A percentile compares a stretch with the other conserved stretches of the same genome.
phyloP scores from a whole-genome alignment of 2,329 filamentous ascomycete species.

The Ophiostoma piceae region DNA sequence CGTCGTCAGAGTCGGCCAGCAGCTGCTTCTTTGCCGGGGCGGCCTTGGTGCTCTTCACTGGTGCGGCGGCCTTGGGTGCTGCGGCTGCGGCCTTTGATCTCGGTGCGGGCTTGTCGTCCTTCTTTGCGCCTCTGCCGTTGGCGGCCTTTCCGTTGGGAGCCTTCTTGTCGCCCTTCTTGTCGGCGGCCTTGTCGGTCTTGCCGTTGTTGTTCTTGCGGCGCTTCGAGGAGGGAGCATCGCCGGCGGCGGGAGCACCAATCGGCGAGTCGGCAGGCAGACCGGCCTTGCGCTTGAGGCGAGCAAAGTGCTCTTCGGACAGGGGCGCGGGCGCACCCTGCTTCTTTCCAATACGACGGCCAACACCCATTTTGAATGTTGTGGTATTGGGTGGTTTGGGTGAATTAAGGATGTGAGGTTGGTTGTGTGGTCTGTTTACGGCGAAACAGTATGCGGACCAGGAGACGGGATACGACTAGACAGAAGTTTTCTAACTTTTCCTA shows the following conservation, averaged over 20 bases:
- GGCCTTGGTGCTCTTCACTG: constrained; percentile 19
- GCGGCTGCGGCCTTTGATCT: background rate
- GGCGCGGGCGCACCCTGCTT: constrained; percentile 86
- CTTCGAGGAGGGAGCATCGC: constrained; percentile 57
- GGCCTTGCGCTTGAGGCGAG: constrained; percentile 79
- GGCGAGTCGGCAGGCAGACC: constrained; percentile 58
- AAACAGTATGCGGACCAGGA: background rate
- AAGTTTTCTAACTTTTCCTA: constrained; percentile 22
- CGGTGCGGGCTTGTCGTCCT: constrained; percentile 29
- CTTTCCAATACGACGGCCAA: constrained; percentile 77
- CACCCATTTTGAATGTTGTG: constrained; percentile 61
- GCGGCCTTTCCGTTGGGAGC: constrained; percentile 28
- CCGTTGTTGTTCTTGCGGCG: constrained; percentile 35
- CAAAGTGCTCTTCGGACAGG: constrained; percentile 73
- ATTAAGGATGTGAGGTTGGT: background rate
- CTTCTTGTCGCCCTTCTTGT: background rate
- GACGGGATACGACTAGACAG: background rate
- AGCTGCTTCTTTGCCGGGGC: constrained; percentile 27
- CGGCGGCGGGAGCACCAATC: constrained; percentile 31
- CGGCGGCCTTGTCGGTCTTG: constrained; percentile 36
- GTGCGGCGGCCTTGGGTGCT: constrained; percentile 28
- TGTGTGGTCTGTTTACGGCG: background rate
- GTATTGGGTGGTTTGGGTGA: background rate
- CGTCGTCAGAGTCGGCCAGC: constrained; percentile 35
- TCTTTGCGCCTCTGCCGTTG: constrained; percentile 29